Base-by-base conservation (phyloP, 1,284 basidiomycete species). In the Trichosporon inkin region DNA sequence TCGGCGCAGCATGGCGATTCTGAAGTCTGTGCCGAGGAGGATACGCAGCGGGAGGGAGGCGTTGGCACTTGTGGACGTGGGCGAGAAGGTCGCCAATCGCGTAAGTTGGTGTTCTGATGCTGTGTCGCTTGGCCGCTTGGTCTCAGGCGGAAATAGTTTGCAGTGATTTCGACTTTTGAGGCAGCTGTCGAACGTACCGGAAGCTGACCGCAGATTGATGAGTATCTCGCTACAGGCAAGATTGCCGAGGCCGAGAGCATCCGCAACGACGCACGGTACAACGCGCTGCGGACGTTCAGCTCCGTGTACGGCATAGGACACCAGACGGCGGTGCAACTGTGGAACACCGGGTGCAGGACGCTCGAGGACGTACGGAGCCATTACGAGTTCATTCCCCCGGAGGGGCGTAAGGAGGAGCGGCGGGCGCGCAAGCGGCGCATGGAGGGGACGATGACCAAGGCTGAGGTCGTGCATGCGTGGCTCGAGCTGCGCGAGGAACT, bases 381-480 rank as follows among this genome's bases (percentile, higher is more conserved):
- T 53, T 78, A 75, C 51, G 63, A 65, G n/a, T 36, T 51, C 10
- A 57, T 35, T n/a, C 64, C 66, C n/a, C 61, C 57, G 3, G 37
- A 40, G 32, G 47, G 67, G 67, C 40, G 70, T 64, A 54, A 66
- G 62, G 24, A 63, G 61, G 74, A 69, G 58, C 44, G 32, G 38
- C 71, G 68, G 37, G 72, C 67, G 61, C 49, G 60, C 10, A 61
- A 69, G 17, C 49, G 76, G n/a, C 58, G 70, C 32, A 62, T 55
- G 38, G 63, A 67, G 38, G 77, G 77, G 0, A 67, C 66, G n/a
- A 79, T 79, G 77, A 71, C 65, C 8, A 65, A 70, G 28, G 66
- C 69, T 10, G 77, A 79, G 57, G 73, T 77, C 20, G 74, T 77
- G 14, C 67, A 70, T 11, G 74, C 72, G 38, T 79, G 77, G 77